Evolutionary conservation across 2,329 filamentous ascomycete genomes (phyloP), one percentile per base, ranked within the genome.

Genomic region (Botrytis medusae): DNA sequence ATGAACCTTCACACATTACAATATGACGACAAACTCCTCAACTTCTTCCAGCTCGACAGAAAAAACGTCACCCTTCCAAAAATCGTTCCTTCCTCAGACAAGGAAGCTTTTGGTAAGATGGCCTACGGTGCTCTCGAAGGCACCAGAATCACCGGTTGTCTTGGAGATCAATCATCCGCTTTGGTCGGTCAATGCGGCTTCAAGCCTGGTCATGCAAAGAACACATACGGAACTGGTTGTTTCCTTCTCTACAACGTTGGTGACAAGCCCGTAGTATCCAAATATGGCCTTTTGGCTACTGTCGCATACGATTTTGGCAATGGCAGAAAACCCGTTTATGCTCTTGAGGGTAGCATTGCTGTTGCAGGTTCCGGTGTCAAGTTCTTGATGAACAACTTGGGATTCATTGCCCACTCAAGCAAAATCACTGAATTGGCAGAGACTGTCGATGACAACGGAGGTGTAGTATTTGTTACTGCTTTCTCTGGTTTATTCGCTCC

Each of bases 401-500:
- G 87, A 25, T 89, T 91, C 78, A 86, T 90, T 79, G 82, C 84
- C 6, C 82, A 85, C 72, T 84, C 87, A 3, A 82, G 83, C 74
- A 83, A 86, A 74, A 85, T 89, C 72, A 86, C 84, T 34, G 82
- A 84, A 69, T 82, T 90, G 46, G 87, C 87, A 44, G 83, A 84
- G 78, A 85, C 84, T 0, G 87, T 89, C 12, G 78, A 84, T 3
- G 92, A 97, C 81, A 97, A 92, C 75, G 94, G 94, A 72, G 94
- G 94, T 12, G 91, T 94, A 72, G 89, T 95, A 29, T 91, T 97
- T 79, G 94, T 97, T 74, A 97, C 94, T 4, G 94, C 94, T 1
- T 97, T 97, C 81, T 94, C 92, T 82, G 94, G 94, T 71, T 87
- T 97, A 4, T 97, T 97, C 81, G 94, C 94, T 1, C 94, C 94